phyloP scores from a whole-genome alignment of 352 stramenopile species.

The Phytophthora sp. region DNA sequence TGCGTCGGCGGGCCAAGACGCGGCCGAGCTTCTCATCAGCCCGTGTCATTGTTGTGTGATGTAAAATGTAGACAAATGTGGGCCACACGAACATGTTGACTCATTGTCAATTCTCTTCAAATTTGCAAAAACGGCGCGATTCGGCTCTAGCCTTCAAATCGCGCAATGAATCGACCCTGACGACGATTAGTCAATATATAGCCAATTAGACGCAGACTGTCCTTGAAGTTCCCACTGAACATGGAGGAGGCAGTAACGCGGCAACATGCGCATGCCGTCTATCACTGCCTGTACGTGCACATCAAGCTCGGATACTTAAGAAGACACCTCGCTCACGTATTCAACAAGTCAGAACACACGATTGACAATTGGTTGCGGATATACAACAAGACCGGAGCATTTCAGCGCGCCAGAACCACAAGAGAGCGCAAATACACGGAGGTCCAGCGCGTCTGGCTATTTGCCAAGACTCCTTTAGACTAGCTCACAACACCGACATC shows the following conservation, averaged over 20 bases:
- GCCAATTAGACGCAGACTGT: too few relatives aligned
- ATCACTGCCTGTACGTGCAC: background rate
- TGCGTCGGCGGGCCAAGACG: conserved; percentile 40
- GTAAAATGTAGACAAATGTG: too few relatives aligned
- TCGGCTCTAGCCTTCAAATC: background rate
- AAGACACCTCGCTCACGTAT: conserved; percentile 28
- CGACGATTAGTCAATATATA: too few relatives aligned
- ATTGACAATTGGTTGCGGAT: conserved; percentile 33
- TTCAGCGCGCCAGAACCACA: conserved; percentile 19
- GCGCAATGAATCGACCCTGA: too few relatives aligned
- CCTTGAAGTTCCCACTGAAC: too few relatives aligned
- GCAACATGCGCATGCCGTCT: too few relatives aligned
- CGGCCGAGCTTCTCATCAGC: conserved; percentile 40
- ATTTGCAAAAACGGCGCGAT: background rate
- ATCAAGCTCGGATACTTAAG: conserved; percentile 25
- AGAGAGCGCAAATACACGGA: too few relatives aligned
- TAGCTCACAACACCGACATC: too few relatives aligned
- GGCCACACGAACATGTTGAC: background rate
- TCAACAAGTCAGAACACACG: conserved; percentile 32
- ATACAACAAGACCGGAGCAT: conserved; percentile 27
- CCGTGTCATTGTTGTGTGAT: conserved; percentile 28
- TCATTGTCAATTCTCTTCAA: background rate
- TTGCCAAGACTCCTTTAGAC: too few relatives aligned
- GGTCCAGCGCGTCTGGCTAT: too few relatives aligned
- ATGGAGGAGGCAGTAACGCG: too few relatives aligned